A percentile compares a stretch with the other conserved stretches of the same genome.
Evolutionary conservation across 139 green algal genomes (phyloP).

Genomic region (Micractinium sp.): DNA sequence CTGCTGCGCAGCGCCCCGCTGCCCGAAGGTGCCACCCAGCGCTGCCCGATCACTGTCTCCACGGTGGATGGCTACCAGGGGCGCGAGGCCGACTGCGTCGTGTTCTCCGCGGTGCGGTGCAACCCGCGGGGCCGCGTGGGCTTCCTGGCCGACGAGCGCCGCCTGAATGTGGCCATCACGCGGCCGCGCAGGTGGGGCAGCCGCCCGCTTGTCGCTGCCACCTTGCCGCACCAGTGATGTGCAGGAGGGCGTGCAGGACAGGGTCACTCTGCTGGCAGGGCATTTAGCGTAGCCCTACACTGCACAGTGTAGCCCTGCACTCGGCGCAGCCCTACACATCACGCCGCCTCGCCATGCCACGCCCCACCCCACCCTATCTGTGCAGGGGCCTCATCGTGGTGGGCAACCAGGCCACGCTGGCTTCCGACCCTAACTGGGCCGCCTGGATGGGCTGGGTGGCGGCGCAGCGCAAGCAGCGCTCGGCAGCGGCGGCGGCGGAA

Average conservation of each 20-base stretch:
- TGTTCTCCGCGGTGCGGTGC: slow-evolving; percentile 89
- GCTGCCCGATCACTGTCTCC: slow-evolving; percentile 21
- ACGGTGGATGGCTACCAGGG: slow-evolving; percentile 80
- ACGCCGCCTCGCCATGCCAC: too few species aligned
- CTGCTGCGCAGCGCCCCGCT: neutral
- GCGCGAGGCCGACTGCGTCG: slow-evolving; percentile 90
- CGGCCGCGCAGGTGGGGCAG: slow-evolving; percentile 51
- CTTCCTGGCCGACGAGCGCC: slow-evolving; percentile 85
- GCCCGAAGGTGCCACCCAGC: neutral
- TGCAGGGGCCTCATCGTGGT: slow-evolving; percentile 79
- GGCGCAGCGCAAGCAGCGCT: neutral
- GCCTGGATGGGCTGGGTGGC: slow-evolving; percentile 14
- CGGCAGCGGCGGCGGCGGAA: neutral
- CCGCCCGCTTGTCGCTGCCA: too few species aligned
- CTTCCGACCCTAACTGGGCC: slow-evolving; percentile 16
- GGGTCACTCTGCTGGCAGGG: too few species aligned
- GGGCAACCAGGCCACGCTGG: slow-evolving; percentile 56
- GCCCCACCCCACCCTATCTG: too few species aligned
- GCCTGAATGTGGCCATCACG: slow-evolving; percentile 95
- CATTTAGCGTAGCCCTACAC: too few species aligned
- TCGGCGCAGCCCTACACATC: too few species aligned
- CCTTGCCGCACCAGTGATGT: too few species aligned
- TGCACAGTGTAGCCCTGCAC: too few species aligned
- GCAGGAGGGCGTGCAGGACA: too few species aligned
- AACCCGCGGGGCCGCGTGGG: slow-evolving; percentile 75